These are phyloP conservation scores for Gymnopilus junonius DNA, from an alignment of 768 basidiomycete genomes.

Conservation along the genomic window DNA sequence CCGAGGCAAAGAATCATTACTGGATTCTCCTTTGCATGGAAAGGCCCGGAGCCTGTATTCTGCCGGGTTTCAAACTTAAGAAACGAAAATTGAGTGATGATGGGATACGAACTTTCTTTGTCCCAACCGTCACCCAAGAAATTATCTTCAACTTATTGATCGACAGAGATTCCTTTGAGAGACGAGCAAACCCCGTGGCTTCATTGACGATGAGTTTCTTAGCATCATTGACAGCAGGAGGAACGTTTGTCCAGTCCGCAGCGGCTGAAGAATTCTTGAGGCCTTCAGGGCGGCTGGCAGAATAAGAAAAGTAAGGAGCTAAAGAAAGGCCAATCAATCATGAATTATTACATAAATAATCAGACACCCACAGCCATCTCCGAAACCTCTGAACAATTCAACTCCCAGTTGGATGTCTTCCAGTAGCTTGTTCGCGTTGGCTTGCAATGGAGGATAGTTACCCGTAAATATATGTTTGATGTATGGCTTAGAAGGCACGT, in stretches of 20 bases:
- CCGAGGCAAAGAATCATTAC: constrained; percentile 43
- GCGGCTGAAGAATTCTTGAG: constrained; percentile 7
- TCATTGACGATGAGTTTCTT: constrained; percentile 35
- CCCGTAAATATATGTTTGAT: constrained; percentile 53
- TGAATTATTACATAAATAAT: not conserved
- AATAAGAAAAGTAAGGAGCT: constrained; percentile 39
- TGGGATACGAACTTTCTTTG: constrained; percentile 33
- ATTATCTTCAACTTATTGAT: constrained; percentile 39
- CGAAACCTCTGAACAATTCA: constrained; percentile 30
- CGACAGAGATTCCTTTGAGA: constrained; percentile 24
- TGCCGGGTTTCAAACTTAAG: not conserved
- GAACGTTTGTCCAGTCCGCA: constrained; percentile 25
- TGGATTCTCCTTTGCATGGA: constrained; percentile 30
- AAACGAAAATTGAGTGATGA: not conserved
- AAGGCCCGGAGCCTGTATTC: constrained; percentile 14
- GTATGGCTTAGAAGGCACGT: not conserved
- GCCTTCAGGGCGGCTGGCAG: constrained; percentile 11
- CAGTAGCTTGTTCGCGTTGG: constrained; percentile 40
- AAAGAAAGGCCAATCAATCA: not conserved
- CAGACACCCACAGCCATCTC: constrained; percentile 28
- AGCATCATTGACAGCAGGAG: constrained; percentile 28
- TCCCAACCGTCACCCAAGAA: constrained; percentile 48
- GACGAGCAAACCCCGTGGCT: constrained; percentile 36
- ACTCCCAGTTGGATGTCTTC: constrained; percentile 42
- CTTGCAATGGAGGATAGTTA: constrained; percentile 46